Conservation (phyloP, 805 yeast species). For the Ogataea minuta region DNA sequence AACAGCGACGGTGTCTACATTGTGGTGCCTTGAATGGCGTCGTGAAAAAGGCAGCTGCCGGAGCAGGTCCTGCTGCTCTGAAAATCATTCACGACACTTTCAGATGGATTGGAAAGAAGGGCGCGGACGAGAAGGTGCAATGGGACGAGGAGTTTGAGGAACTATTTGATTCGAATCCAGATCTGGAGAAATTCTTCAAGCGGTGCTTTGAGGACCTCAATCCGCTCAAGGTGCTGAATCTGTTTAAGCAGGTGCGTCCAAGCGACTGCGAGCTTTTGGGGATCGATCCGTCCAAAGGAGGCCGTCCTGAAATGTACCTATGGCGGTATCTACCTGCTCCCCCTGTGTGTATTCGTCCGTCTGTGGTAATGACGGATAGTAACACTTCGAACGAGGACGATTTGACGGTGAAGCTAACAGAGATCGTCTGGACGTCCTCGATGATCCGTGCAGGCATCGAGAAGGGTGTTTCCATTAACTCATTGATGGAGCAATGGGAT, state of each 20-base stretch:
- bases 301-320: slow-evolving; percentile 92
- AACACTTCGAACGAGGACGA: slow-evolving; percentile 96
- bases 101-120: slow-evolving; percentile 91
- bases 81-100: slow-evolving; percentile 95
- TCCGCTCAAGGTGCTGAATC: slow-evolving; percentile 82
- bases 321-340: slow-evolving; percentile 99
- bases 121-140: slow-evolving; percentile 74
- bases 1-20: slow-evolving; percentile 83
- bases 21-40: slow-evolving; percentile 95
- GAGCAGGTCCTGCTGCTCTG: slow-evolving; percentile 88
- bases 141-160: slow-evolving; percentile 88
- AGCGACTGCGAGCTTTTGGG: slow-evolving; percentile 92
- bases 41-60: slow-evolving; percentile 92
- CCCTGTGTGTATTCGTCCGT: slow-evolving; percentile 97
- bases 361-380: slow-evolving; percentile 87
- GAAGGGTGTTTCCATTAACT: slow-evolving; percentile 89
- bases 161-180: slow-evolving; percentile 76
- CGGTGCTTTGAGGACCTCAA: slow-evolving; percentile 91
- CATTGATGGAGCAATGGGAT: slow-evolving; percentile 99
- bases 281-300: slow-evolving; percentile 80
- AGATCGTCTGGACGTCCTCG: slow-evolving; percentile 95
- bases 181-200: slow-evolving; percentile 79
- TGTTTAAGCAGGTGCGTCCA: slow-evolving; percentile 83
- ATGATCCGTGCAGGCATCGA: slow-evolving; percentile 92
- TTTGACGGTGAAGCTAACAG: slow-evolving; percentile 91